A percentile compares a stretch with the other conserved stretches of the same genome.
Conservation (phyloP, 495 filamentous ascomycete species). For the Xylaria bambusicola region DNA sequence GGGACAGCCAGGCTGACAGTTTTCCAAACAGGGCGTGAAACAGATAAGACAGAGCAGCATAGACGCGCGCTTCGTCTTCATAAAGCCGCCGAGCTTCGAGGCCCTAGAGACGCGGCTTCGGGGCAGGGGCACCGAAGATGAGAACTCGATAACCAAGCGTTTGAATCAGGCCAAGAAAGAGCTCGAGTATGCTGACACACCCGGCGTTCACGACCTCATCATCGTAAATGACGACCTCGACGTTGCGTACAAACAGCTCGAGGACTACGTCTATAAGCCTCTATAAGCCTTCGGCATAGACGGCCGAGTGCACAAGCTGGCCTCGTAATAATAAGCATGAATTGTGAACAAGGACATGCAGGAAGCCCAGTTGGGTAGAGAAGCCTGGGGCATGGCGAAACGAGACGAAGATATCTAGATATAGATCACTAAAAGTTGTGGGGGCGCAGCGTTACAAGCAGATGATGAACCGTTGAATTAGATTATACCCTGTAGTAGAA, state of each 20-base stretch:
- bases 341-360: not conserved
- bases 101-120: conserved; percentile 75
- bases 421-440: conserved; percentile 9
- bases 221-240: conserved; percentile 92
- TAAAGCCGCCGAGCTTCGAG: conserved; percentile 76
- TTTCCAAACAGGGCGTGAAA: conserved; percentile 70
- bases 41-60: conserved; percentile 81
- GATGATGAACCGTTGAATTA: conserved; percentile 6
- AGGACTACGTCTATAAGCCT: conserved; percentile 61
- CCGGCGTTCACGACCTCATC: conserved; percentile 78
- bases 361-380: not conserved
- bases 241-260: conserved; percentile 75
- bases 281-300: conserved; percentile 40
- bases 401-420: not conserved
- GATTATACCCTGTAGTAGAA: conserved; percentile 19
- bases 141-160: conserved; percentile 73
- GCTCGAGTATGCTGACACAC: conserved; percentile 72
- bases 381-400: not conserved
- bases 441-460: conserved; percentile 1
- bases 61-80: conserved; percentile 80
- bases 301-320: not conserved
- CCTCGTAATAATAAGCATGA: conserved; percentile 7
- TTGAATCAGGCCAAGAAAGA: conserved; percentile 78
- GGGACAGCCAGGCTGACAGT: conserved; percentile 12
- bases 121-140: conserved; percentile 80